Evolutionary conservation across 192 early-diverging fungal genomes (phyloP).

Genomic region (Martensiomyces pterosporus): DNA sequence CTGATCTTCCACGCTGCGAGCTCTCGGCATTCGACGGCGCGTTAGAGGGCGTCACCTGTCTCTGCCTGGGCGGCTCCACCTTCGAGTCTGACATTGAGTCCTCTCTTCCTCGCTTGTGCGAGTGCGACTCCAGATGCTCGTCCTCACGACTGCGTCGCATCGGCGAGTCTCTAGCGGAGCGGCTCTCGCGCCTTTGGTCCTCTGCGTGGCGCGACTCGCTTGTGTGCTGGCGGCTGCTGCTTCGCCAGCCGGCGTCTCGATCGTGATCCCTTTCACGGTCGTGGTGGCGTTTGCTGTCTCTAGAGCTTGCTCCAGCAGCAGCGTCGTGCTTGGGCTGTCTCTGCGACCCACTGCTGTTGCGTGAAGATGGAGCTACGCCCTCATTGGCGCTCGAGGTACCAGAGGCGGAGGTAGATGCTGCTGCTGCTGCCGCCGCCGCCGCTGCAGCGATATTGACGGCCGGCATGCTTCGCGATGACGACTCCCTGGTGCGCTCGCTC

Average conservation of each 20-base stretch:
- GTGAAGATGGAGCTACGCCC: too few relatives aligned
- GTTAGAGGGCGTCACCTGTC: too few relatives aligned
- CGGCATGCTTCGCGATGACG: background rate
- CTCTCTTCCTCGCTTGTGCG: constrained; percentile 20
- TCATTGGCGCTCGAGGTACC: too few relatives aligned
- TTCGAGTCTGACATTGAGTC: background rate
- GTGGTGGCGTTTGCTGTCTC: constrained; percentile 3
- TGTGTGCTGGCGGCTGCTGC: constrained; percentile 8
- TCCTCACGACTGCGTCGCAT: constrained; percentile 10
- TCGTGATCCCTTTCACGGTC: constrained; percentile 2
- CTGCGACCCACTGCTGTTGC: too few relatives aligned
- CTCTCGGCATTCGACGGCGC: too few relatives aligned
- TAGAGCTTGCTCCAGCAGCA: too few relatives aligned
- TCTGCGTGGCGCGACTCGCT: constrained; percentile 6
- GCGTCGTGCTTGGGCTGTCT: background rate
- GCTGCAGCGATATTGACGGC: too few relatives aligned
- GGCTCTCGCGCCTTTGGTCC: constrained; percentile 23
- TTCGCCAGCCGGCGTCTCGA: constrained; percentile 10
- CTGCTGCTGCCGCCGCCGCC: too few relatives aligned
- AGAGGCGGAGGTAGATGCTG: too few relatives aligned
- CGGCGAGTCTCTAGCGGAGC: constrained; percentile 21
- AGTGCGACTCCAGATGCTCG: constrained; percentile 2
- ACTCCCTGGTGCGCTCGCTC: background rate
- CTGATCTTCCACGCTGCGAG: too few relatives aligned
- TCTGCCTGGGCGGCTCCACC: background rate